Evolutionary conservation across 768 basidiomycete species (phyloP).

Genomic region (Amanita muscaria): DNA sequence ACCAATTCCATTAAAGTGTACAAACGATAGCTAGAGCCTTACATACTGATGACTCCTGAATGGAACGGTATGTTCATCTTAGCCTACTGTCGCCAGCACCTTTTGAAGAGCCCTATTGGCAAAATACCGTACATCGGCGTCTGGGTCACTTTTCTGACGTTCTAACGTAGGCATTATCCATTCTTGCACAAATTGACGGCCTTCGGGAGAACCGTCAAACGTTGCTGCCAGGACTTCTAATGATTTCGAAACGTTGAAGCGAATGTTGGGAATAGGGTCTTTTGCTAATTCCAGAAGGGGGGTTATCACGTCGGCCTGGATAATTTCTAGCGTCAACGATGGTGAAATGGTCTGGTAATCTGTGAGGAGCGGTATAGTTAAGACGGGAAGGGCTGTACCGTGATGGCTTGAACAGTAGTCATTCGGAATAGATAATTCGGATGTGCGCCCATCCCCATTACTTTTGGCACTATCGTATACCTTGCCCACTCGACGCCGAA

Average conservation of each 20-base stretch:
- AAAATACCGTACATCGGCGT: conserved; percentile 96
- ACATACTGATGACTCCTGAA: too few species aligned
- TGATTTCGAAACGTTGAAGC: conserved; percentile 96
- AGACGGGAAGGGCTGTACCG: conserved; percentile 39
- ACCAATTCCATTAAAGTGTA: too few species aligned
- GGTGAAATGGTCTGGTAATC: conserved; percentile 81
- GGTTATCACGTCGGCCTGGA: conserved; percentile 76
- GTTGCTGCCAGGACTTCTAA: conserved; percentile 80
- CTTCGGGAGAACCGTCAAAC: conserved; percentile 56
- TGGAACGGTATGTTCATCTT: conserved; percentile 3
- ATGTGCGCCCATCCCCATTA: conserved; percentile 94
- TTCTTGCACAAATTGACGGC: conserved; percentile 62
- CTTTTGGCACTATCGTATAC: conserved; percentile 89
- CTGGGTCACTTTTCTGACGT: conserved; percentile 77
- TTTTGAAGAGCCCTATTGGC: conserved; percentile 73
- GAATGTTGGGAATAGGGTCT: conserved; percentile 97
- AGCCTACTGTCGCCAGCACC: conserved; percentile 19
- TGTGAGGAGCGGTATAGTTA: conserved; percentile 7
- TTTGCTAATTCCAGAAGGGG: conserved; percentile 73
- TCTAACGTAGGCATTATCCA: conserved; percentile 79
- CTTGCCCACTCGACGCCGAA: conserved; percentile 98
- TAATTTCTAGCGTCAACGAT: conserved; percentile 74
- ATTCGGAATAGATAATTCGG: conserved; percentile 96
- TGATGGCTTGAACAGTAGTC: conserved; percentile 98
- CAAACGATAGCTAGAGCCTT: too few species aligned